Conservation (phyloP, 192 early-diverging fungal genomes). For the Rhizophagus clarus region DNA sequence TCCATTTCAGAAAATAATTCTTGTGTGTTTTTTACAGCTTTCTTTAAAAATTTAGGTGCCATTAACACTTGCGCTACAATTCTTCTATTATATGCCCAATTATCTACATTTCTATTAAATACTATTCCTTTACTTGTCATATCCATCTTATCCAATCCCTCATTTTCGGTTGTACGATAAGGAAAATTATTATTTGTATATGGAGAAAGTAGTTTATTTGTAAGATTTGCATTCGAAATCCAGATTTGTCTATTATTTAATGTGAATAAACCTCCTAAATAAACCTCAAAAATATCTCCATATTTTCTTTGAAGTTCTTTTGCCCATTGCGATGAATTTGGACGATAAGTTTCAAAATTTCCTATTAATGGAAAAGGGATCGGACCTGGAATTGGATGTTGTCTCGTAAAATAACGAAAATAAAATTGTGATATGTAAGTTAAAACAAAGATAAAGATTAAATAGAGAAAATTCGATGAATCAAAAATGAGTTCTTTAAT, state of each 20-base stretch:
- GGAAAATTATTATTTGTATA: slow-evolving; percentile 4
- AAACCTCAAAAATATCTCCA: slow-evolving; percentile 23
- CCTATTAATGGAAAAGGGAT: slow-evolving; percentile 26
- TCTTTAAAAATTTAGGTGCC: slow-evolving; percentile 8
- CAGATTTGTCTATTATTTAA: neutral
- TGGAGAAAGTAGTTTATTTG: slow-evolving; percentile 8
- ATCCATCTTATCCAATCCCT: neutral
- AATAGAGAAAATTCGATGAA: neutral
- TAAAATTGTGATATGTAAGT: slow-evolving; percentile 21
- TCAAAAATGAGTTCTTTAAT: neutral
- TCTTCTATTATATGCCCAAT: slow-evolving; percentile 3
- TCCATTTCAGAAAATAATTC: slow-evolving; percentile 5
- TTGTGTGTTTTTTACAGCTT: neutral
- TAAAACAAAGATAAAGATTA: neutral
- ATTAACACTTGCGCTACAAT: neutral
- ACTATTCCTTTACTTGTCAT: slow-evolving; percentile 1
- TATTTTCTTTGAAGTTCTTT: neutral
- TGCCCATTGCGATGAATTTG: neutral
- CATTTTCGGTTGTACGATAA: neutral
- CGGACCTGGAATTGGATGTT: slow-evolving; percentile 24
- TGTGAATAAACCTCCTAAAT: neutral
- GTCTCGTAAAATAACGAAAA: neutral
- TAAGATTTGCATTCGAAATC: slow-evolving; percentile 18
- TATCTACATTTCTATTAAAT: neutral
- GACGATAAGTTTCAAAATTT: neutral